Evolutionary conservation across 257 asterid species (phyloP).

Genomic region (Haberlea rhodopensis): DNA sequence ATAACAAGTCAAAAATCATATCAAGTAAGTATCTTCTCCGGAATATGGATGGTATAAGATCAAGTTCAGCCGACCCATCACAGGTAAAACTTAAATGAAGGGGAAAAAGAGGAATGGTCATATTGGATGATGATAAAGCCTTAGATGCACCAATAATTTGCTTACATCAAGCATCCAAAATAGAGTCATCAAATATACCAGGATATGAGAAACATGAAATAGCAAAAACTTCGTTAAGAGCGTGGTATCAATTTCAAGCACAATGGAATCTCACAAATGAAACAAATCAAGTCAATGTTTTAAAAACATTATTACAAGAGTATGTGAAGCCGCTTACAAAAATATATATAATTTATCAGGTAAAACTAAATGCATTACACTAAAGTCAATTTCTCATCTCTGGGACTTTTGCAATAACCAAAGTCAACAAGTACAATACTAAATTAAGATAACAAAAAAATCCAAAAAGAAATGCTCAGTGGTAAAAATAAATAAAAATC

Average conservation of each 20-base stretch:
- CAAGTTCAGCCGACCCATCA: slow-evolving; percentile 2
- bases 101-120: background rate
- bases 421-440: background rate
- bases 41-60: slow-evolving; percentile 1
- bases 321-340: slow-evolving; percentile 9
- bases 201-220: slow-evolving; percentile 14
- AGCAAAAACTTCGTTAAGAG: background rate
- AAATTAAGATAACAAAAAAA: background rate
- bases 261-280: background rate
- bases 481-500: background rate
- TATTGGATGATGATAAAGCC: slow-evolving; percentile 1
- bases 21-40: slow-evolving; percentile 5
- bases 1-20: slow-evolving; percentile 14
- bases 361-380: slow-evolving; percentile 9
- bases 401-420: background rate
- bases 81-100: background rate
- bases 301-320: slow-evolving; percentile 2
- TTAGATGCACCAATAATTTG: background rate
- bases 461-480: background rate
- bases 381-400: slow-evolving; percentile 2
- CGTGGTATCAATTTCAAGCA: slow-evolving; percentile 12
- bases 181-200: background rate
- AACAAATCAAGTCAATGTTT: background rate
- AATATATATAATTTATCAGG: background rate
- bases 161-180: background rate